Evolutionary conservation across 768 basidiomycete genomes (phyloP), one percentile per base, ranked within the genome.

Genomic region (Mycena chlorophos): DNA sequence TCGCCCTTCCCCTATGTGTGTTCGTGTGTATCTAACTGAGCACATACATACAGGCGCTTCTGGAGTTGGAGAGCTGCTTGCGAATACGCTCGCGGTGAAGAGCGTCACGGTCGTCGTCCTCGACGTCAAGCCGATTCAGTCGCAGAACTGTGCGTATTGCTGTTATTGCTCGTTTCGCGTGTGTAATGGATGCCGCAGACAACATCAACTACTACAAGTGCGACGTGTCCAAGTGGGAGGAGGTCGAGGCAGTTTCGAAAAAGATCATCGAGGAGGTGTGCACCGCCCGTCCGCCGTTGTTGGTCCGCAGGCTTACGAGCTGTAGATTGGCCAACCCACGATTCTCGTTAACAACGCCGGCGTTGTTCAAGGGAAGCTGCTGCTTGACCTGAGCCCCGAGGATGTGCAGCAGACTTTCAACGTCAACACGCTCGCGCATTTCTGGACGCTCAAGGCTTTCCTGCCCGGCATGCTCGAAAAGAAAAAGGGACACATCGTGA

Each of bases 341-440:
- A 80, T 98, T 34, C 73, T 99, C 22, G 77, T 99, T 63, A 98
- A 98, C 74, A 98, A 96, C 66, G 97, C 96, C 0, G 97, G 95
- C 19, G 86, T 97, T 54, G 91, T 90, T 23, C 91, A 94, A 71
- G 94, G 94, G 23, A 95, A 94, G 64, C 73, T 86, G 2, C 73
- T 99, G 28, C 73, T 95, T 13, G 94, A 98, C 65, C 75, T 97
- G 55, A 75, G 71, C 2, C 81, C 88, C 4, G 79, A 84, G 51
- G 96, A 99, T 65, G 71, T 98, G 42, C 74, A 83, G 60, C 87
- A 94, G 96, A 96, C 95, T 0, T 93, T 97, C 63, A 84, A 84
- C 14, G 88, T 93, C 49, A 99, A 99, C 67, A 86, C 87, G 3
- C 71, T 97, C 0, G 81, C 90, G 17, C 91, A 97, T 68, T 98